Base-by-base conservation (phyloP, 1,284 basidiomycete species). In the Testicularia cyperi region DNA sequence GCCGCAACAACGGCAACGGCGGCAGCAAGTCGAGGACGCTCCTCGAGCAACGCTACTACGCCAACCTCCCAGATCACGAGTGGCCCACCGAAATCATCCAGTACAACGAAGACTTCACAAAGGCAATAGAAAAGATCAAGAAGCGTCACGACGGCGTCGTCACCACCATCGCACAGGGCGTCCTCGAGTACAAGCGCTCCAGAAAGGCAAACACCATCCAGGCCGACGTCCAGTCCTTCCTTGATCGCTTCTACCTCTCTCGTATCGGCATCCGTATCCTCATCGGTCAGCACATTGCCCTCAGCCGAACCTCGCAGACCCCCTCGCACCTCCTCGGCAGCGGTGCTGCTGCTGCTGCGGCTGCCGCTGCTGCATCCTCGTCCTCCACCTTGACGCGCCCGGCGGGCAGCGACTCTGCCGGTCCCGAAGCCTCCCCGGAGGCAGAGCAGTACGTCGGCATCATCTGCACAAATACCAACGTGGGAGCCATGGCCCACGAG, bases 191-290 rank as follows among this genome's bases (percentile, higher is more conserved):
- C 81, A 85, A 84, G 76, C 77, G 78, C 53, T 78, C 75, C 22
- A 76, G 78, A 40, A 74, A 75, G 49, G 62, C 65, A 22, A 72
- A 76, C 24, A 72, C 76, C 51, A 77, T 91, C 42, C 90, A 90
- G 18, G 82, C 88, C 23, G 90, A 92, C 65, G 88, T 98, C 40
- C 92, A 97, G 77, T 85, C 86, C 19, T 98, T 94, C 88, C 80
- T 98, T 65, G 95, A 98, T 79, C 83, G 95, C 43, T 98, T 98
- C 79, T 97, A 98, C 77, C 86, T 99, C 83, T 90, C 86, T 20
- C 86, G 95, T 38, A 99, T 99, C 56, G 95, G 74, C 34, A 76
- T 76, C 23, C 70, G 74, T 33, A 71, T 76, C 44, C 55, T 76
- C 3, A 76, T 76, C 31, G 74, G 74, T 13, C 74, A 76, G 46